Evolutionary conservation across 2,329 filamentous ascomycete genomes (phyloP).

Genomic region (Aspergillus amoenus): DNA sequence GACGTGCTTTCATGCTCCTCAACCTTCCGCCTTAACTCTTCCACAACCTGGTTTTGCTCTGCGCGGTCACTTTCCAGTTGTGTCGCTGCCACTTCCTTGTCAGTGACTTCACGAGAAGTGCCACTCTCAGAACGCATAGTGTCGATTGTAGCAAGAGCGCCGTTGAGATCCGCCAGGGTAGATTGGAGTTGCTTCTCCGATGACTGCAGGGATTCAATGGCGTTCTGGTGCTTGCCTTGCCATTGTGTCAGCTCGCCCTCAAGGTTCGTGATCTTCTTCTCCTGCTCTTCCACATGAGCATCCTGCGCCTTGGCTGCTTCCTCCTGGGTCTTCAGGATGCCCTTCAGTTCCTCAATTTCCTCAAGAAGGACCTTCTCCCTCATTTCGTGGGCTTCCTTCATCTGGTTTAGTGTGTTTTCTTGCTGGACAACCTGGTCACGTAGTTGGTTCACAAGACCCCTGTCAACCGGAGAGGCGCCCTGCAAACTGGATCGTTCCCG

Average conservation of each 20-base stretch:
- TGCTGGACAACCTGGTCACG: conserved; percentile 85
- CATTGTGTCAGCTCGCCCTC: conserved; percentile 71
- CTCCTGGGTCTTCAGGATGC: conserved; percentile 48
- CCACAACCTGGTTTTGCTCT: conserved; percentile 61
- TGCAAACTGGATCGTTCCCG: conserved; percentile 90
- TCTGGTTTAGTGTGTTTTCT: conserved; percentile 72
- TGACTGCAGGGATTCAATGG: conserved; percentile 67
- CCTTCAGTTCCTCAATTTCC: conserved; percentile 69
- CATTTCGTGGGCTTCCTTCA: conserved; percentile 70
- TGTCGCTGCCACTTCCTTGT: conserved; percentile 43
- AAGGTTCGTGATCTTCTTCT: conserved; percentile 63
- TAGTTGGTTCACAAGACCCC: conserved; percentile 83
- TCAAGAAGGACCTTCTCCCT: conserved; percentile 73
- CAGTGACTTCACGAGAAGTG: conserved; percentile 16
- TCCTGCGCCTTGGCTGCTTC: conserved; percentile 35
- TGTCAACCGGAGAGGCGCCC: conserved; percentile 75
- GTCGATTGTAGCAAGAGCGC: conserved; percentile 57
- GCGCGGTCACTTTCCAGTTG: conserved; percentile 52
- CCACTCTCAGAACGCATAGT: conserved; percentile 38
- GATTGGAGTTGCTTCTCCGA: conserved; percentile 71
- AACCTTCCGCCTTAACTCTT: conserved; percentile 69
- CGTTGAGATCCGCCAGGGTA: conserved; percentile 73
- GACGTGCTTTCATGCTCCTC: conserved; percentile 78
- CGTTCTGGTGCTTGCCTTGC: conserved; percentile 72
- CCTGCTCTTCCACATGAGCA: conserved; percentile 44